Evolutionary conservation across 495 filamentous ascomycete species (phyloP).

Genomic region (Tuber microsphaerosporum): DNA sequence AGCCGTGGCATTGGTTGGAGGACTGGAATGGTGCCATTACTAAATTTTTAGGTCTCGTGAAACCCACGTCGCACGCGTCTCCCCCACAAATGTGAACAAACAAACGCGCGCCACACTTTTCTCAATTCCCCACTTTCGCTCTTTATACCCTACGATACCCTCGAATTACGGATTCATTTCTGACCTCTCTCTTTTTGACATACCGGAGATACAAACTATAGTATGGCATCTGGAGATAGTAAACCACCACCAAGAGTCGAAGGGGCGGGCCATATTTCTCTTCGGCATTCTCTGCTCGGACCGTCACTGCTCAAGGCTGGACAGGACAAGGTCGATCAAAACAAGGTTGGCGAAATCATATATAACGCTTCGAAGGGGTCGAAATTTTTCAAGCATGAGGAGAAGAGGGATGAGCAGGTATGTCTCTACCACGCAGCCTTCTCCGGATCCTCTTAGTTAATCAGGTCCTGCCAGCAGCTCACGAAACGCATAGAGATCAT

Average conservation of each 20-base stretch:
- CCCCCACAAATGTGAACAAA: background rate
- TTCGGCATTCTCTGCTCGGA: conserved; percentile 62
- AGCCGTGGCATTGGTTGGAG: too few relatives aligned
- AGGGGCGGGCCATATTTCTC: conserved; percentile 19
- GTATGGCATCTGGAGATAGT: conserved; percentile 15
- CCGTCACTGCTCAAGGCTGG: conserved; percentile 91
- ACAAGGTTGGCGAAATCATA: conserved; percentile 90
- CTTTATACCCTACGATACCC: background rate
- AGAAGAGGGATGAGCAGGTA: conserved; percentile 60
- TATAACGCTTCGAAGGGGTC: conserved; percentile 95
- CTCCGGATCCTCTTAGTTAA: background rate
- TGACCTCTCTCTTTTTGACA: background rate
- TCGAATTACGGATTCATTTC: background rate
- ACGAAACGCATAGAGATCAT: conserved; percentile 83
- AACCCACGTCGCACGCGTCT: background rate
- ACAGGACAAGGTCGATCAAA: conserved; percentile 88
- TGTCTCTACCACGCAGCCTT: background rate
- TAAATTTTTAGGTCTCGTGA: background rate
- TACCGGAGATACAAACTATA: background rate
- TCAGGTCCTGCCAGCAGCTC: conserved; percentile 46
- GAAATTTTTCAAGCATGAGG: conserved; percentile 93
- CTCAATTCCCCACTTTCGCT: background rate
- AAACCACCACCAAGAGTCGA: background rate
- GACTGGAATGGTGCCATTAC: background rate
- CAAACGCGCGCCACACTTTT: background rate